phyloP scores from a whole-genome alignment of 148 eudicot genomes.

The Arctostaphylos glauca region DNA sequence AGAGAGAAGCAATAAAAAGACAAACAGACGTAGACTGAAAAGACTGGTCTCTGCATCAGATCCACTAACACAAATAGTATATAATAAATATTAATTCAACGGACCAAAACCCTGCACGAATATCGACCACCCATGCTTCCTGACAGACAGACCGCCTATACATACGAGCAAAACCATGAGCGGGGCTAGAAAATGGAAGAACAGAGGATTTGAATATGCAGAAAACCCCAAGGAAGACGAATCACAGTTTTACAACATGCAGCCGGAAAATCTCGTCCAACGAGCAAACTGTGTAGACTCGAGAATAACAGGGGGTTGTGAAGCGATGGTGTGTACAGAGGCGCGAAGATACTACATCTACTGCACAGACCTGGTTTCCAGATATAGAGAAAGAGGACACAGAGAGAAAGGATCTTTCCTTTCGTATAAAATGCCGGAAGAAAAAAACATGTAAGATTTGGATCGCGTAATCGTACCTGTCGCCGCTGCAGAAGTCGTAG shows the following conservation, averaged over 20 bases:
- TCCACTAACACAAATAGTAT: not conserved
- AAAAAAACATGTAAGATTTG: not conserved
- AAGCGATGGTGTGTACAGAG: not conserved
- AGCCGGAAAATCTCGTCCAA: too few species aligned
- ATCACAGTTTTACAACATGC: too few species aligned
- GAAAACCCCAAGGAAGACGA: too few species aligned
- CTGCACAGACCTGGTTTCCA: not conserved
- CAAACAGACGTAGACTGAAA: not conserved
- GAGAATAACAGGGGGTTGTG: not conserved
- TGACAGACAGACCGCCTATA: not conserved
- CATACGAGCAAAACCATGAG: not conserved
- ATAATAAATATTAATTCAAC: too few species aligned
- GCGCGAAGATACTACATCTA: not conserved
- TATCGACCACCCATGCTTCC: not conserved
- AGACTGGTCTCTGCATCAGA: conserved; percentile 1
- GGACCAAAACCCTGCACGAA: not conserved
- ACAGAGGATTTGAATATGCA: too few species aligned
- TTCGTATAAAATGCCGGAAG: not conserved
- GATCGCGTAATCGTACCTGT: conserved; percentile 10
- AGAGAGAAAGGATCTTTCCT: not conserved
- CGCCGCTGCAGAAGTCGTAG: conserved; percentile 19
- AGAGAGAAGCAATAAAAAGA: not conserved
- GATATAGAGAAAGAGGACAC: not conserved
- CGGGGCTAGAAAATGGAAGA: too few species aligned
- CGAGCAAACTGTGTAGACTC: too few species aligned